Evolutionary conservation across 352 stramenopile genomes (phyloP).

Genomic region (Plasmopara halstedii): DNA sequence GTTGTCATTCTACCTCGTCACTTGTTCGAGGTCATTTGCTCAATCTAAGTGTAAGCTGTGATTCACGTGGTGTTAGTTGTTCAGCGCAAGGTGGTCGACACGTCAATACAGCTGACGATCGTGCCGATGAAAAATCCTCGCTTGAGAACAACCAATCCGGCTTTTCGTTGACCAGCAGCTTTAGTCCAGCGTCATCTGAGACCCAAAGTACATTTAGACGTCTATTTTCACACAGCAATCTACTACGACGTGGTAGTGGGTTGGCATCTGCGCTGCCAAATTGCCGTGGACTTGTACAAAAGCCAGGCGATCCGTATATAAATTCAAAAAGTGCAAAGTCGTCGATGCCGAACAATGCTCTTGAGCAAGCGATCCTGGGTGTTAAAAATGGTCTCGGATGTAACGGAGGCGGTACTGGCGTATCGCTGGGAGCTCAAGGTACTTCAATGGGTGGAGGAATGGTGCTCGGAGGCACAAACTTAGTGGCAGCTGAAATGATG

Average conservation of each 20-base stretch:
- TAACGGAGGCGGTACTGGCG: constrained; percentile 13
- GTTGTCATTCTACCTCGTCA: constrained; percentile 28
- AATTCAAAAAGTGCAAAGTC: constrained; percentile 22
- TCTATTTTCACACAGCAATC: constrained; percentile 49
- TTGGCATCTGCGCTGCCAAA: constrained; percentile 26
- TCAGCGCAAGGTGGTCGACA: constrained; percentile 14
- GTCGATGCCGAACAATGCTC: constrained; percentile 36
- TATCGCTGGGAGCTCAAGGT: constrained; percentile 16
- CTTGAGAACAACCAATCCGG: constrained; percentile 25
- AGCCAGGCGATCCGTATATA: constrained; percentile 39
- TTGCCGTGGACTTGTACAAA: constrained; percentile 31
- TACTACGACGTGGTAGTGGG: constrained; percentile 42
- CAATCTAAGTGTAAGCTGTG: constrained; percentile 12
- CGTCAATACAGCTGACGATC: constrained; percentile 23
- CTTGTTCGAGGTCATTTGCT: constrained; percentile 17
- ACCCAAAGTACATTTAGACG: constrained; percentile 45
- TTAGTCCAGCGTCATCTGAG: constrained; percentile 29
- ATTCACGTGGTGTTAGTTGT: constrained; percentile 6
- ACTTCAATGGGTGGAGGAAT: constrained; percentile 14
- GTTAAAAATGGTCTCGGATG: constrained; percentile 17
- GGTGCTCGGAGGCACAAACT: constrained; percentile 34
- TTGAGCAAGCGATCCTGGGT: constrained; percentile 68
- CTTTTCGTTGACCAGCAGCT: constrained; percentile 30
- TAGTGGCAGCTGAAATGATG: constrained; percentile 72
- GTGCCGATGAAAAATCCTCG: constrained; percentile 18